Evolutionary conservation across 2,329 filamentous ascomycete species (phyloP).

Genomic region (Kalmusia sp.): DNA sequence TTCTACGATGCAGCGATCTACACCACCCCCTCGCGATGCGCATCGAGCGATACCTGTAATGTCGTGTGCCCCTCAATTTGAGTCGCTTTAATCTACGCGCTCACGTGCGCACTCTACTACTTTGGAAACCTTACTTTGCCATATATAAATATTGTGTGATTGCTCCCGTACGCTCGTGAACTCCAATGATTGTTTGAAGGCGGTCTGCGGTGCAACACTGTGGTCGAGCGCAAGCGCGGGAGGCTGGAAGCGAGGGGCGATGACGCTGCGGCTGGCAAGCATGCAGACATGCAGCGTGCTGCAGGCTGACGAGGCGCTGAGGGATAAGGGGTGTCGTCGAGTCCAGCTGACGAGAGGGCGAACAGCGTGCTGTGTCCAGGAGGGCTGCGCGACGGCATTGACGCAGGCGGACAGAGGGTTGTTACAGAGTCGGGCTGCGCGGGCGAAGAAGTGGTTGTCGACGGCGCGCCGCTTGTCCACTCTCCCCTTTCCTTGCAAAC

Average conservation of each 20-base stretch:
- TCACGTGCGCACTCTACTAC: conserved; percentile 3
- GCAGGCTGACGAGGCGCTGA: conserved; percentile 14
- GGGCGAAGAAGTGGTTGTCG: conserved; percentile 21
- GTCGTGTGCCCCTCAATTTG: not conserved
- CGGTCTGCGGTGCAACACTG: not conserved
- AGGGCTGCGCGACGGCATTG: conserved; percentile 22
- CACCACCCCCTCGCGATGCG: no score
- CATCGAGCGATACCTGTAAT: not conserved
- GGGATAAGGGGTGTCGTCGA: not conserved
- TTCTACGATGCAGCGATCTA: no score
- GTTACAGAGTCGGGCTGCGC: conserved; percentile 16
- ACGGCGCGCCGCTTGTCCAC: conserved; percentile 15
- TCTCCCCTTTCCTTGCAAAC: conserved; percentile 6
- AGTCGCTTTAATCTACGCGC: not conserved
- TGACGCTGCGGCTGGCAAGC: conserved; percentile 36
- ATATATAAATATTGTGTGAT: not conserved
- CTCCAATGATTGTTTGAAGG: not conserved
- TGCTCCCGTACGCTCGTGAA: not conserved
- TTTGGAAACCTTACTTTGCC: not conserved
- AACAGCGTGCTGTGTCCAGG: conserved; percentile 1
- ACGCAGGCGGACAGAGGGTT: not conserved
- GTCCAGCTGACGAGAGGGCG: not conserved
- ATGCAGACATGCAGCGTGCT: conserved; percentile 15
- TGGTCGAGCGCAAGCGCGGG: conserved; percentile 1
- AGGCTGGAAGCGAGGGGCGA: conserved; percentile 17